These are phyloP conservation scores for Parsonsia alboflavescens DNA, from an alignment of 257 asterid species.

Conservation along the genomic window DNA sequence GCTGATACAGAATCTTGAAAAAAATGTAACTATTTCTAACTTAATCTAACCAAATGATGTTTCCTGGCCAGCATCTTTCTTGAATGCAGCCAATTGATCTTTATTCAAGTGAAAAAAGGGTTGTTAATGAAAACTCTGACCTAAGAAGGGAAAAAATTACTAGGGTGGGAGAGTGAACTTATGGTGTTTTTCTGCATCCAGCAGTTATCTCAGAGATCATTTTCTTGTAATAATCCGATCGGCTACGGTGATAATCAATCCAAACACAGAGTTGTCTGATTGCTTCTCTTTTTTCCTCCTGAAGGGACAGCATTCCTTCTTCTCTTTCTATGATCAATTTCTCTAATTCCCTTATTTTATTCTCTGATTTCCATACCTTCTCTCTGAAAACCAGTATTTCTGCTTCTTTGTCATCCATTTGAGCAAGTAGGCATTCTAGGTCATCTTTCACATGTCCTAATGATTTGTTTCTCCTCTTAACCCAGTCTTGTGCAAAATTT, in stretches of 20 bases:
- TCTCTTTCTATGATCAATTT: conserved; percentile 49
- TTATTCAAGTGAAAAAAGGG: neutral
- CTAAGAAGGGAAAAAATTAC: neutral
- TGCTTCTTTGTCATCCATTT: conserved; percentile 62
- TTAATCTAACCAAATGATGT: neutral
- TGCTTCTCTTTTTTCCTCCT: conserved; percentile 86
- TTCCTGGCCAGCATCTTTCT: neutral
- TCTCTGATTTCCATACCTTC: conserved; percentile 58
- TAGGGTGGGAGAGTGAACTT: neutral
- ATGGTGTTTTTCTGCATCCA: conserved; percentile 12
- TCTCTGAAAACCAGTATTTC: conserved; percentile 59
- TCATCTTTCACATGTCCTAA: conserved; percentile 39
- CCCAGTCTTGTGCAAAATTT: conserved; percentile 63
- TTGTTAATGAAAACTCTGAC: conserved; percentile 2
- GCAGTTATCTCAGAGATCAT: conserved; percentile 37
- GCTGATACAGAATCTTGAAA: neutral
- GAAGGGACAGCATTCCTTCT: conserved; percentile 50
- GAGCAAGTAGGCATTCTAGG: conserved; percentile 40
- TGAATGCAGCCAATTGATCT: neutral
- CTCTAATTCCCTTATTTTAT: conserved; percentile 65
- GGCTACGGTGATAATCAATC: conserved; percentile 79
- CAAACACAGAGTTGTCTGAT: conserved; percentile 84
- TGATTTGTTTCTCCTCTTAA: conserved; percentile 52
- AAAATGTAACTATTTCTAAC: neutral
- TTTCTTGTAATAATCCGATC: conserved; percentile 65